Evolutionary conservation across 306 rosid species (phyloP).

Genomic region (Datisca glomerata): DNA sequence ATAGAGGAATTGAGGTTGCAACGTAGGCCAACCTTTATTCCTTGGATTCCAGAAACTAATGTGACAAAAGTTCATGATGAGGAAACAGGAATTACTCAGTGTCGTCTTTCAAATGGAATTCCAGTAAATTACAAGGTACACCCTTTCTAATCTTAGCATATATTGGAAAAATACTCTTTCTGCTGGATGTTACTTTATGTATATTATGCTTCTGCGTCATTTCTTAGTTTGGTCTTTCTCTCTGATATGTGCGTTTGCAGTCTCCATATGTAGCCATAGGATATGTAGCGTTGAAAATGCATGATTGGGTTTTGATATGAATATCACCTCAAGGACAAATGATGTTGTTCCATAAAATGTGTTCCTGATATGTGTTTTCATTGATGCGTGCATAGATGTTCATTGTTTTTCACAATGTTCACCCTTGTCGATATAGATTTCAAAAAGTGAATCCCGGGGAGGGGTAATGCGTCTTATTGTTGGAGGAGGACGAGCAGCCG

Average conservation of each 20-base stretch:
- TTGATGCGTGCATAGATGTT: no score
- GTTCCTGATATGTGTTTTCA: no score
- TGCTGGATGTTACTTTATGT: conserved; percentile 4
- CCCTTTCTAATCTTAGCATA: not conserved
- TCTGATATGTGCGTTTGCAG: not conserved
- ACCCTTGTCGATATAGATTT: conserved; percentile 38
- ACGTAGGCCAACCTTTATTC: conserved; percentile 55
- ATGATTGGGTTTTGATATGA: no score
- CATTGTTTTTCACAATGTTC: not conserved
- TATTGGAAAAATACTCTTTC: no score
- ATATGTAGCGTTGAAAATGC: no score
- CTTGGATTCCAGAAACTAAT: conserved; percentile 42
- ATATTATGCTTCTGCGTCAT: not conserved
- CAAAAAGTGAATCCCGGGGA: conserved; percentile 76
- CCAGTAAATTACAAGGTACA: conserved; percentile 86
- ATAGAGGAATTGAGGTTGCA: conserved; percentile 59
- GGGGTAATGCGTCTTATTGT: conserved; percentile 98
- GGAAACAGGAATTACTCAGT: conserved; percentile 80
- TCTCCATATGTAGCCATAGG: no score
- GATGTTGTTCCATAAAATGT: not conserved
- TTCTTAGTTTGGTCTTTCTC: no score
- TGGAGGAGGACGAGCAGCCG: conserved; percentile 97
- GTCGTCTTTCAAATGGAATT: conserved; percentile 85
- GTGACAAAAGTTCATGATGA: conserved; percentile 53
- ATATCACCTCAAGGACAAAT: not conserved